Evolutionary conservation across 1,284 basidiomycete genomes (phyloP).

Genomic region (Paramarasmius palmivorus): DNA sequence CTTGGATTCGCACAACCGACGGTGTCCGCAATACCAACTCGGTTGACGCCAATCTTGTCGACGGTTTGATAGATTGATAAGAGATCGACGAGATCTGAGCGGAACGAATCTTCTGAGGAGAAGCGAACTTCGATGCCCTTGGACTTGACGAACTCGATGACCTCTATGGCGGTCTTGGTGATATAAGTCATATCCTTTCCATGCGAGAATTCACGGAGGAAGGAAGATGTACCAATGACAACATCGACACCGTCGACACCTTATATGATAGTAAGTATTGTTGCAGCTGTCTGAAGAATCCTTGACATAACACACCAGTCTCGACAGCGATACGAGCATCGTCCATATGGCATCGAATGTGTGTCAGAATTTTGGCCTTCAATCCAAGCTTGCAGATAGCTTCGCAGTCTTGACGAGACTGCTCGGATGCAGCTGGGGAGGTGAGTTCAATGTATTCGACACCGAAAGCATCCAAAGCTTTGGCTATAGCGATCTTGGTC

Average conservation of each 20-base stretch:
- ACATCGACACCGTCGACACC: conserved; percentile 99
- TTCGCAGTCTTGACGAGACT: conserved; percentile 94
- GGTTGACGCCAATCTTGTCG: conserved; percentile 99
- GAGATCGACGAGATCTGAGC: conserved; percentile 98
- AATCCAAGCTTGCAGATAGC: conserved; percentile 99
- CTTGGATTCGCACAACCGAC: conserved; percentile 99
- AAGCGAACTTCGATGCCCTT: conserved; percentile 99
- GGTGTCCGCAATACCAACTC: conserved; percentile 99
- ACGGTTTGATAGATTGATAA: conserved; percentile 99
- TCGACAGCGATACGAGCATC: conserved; percentile 98
- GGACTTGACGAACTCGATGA: conserved; percentile 99
- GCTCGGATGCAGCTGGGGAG: conserved; percentile 96
- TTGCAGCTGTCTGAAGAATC: conserved; percentile 8
- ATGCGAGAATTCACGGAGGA: conserved; percentile 99
- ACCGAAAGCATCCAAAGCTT: conserved; percentile 95
- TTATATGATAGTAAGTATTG: conserved; percentile 27
- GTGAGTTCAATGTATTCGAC: conserved; percentile 99
- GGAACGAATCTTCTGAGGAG: conserved; percentile 99
- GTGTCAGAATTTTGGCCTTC: conserved; percentile 96
- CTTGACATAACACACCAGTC: conserved; percentile 65
- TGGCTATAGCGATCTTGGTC: conserved; percentile 99
- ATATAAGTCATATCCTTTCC: conserved; percentile 99
- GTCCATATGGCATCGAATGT: conserved; percentile 99
- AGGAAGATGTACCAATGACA: conserved; percentile 98
- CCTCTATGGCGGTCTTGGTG: conserved; percentile 98